Conservation (phyloP, 768 basidiomycete genomes). For the Ramaria rubella region DNA sequence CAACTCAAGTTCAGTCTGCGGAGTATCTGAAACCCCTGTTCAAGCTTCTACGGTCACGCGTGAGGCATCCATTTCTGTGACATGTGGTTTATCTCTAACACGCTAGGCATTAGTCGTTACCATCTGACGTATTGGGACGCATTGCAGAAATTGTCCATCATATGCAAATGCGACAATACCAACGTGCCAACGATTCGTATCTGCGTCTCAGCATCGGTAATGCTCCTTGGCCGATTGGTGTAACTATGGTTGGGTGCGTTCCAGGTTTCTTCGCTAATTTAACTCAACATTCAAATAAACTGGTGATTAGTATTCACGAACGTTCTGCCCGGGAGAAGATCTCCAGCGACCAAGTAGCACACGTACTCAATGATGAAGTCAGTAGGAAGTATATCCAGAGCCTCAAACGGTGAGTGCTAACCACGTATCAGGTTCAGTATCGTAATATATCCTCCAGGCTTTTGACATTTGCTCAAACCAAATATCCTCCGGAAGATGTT, state of each 20-base stretch:
- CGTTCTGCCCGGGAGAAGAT: slow-evolving; percentile 98
- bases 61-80: slow-evolving; percentile 29
- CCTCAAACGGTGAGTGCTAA: slow-evolving; percentile 67
- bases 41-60: slow-evolving; percentile 81
- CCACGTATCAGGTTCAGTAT: not conserved
- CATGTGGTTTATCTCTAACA: slow-evolving; percentile 75
- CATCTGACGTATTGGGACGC: slow-evolving; percentile 74
- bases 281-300: not conserved
- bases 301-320: slow-evolving; percentile 75
- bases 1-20: slow-evolving; percentile 91
- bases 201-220: slow-evolving; percentile 96
- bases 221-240: slow-evolving; percentile 99
- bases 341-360: slow-evolving; percentile 92
- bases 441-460: slow-evolving; percentile 44
- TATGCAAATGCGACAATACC: slow-evolving; percentile 95
- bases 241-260: slow-evolving; percentile 95
- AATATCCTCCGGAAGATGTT: slow-evolving; percentile 89
- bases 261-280: not conserved
- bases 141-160: slow-evolving; percentile 93
- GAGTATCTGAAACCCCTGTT: slow-evolving; percentile 97
- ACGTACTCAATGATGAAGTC: slow-evolving; percentile 98
- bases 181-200: slow-evolving; percentile 94
- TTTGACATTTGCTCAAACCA: slow-evolving; percentile 92
- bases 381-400: slow-evolving; percentile 98
- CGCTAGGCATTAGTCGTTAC: slow-evolving; percentile 77